Base-by-base conservation (phyloP, 345 rosid species). In the Cardamine resedifolia region DNA sequence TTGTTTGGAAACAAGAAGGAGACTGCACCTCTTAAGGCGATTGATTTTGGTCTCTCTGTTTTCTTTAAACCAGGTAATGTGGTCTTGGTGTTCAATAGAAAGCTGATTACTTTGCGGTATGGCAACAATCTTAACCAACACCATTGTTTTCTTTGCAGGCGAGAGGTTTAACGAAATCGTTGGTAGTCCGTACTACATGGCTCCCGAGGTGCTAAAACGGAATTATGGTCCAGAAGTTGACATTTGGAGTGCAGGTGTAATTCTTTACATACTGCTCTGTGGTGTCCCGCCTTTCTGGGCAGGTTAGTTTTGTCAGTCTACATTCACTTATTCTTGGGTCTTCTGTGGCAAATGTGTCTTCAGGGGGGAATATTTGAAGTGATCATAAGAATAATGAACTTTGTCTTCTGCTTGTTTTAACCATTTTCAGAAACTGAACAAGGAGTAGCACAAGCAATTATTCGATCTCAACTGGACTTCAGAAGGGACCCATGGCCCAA, bases 211-310 rank as follows among this genome's bases (percentile, higher is more conserved):
- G 53, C 85, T 94, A 33, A 91, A 84, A 63, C 82, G 96, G 41
- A 81, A 84, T 64, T 94, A 94, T 66, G 98, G 98, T 21, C 96
- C 90, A 44, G 96, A 91, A 85, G 83, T 94, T 70, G 97, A 94
- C 68, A 89, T 94, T 8, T 93, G 98, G 98, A 93, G 98, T 72
- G 98, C 98, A 39, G 97, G 98, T 68, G 94, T 93, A 16, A 86
- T 93, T 70, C 97, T 93, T 36, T 90, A 90, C 79, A 93, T 93
- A 67, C 74, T 93, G 62, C 94, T 93, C 27, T 93, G 96, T 68
- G 97, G 98, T 73, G 90, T 91, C 58, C 97, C 99, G 0, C 99
- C 97, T 64, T 95, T 95, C 68, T 95, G 97, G 99, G 99, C 99
- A 85, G 97, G 99, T 85, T 76, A 50, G 81, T 80, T 75, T 59